phyloP scores from a whole-genome alignment of 1,139 yeast species.

The Williopsis jadinii region DNA sequence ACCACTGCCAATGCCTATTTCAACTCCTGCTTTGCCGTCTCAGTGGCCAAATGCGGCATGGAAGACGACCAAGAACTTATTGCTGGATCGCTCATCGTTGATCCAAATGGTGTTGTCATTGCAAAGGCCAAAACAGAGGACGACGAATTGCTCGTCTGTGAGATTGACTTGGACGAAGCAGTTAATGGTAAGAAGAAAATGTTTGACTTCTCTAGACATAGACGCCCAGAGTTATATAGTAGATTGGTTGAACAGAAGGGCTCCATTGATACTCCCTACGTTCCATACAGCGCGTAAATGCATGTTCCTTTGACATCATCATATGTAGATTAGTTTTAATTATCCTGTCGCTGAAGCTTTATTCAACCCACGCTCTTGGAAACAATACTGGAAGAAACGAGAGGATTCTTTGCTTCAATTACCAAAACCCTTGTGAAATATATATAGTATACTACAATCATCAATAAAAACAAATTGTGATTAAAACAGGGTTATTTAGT shows the following conservation, averaged over 20 bases:
- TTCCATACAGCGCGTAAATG: background rate
- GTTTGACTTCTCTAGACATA: conserved; percentile 30
- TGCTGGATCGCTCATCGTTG: conserved; percentile 29
- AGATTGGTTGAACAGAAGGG: conserved; percentile 22
- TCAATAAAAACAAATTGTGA: too few relatives aligned
- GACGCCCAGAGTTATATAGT: conserved; percentile 28
- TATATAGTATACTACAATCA: too few relatives aligned
- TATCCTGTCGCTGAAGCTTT: too few relatives aligned
- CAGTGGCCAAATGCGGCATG: conserved; percentile 29
- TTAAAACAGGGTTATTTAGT: too few relatives aligned
- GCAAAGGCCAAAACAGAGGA: conserved; percentile 29
- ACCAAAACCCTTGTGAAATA: too few relatives aligned
- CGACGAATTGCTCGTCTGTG: conserved; percentile 28
- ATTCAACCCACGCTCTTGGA: too few relatives aligned
- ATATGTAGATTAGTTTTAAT: too few relatives aligned
- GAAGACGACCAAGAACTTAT: conserved; percentile 30
- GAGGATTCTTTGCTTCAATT: too few relatives aligned
- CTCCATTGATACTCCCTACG: conserved; percentile 16
- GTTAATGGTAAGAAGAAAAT: conserved; percentile 27
- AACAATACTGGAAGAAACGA: too few relatives aligned
- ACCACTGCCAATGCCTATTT: conserved; percentile 29
- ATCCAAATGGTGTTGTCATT: conserved; percentile 28
- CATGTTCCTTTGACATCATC: background rate
- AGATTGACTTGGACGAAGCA: conserved; percentile 28
- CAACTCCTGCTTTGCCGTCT: conserved; percentile 28